These are phyloP conservation scores for Lactarius sanguifluus DNA, from an alignment of 768 basidiomycete species.

Conservation along the genomic window DNA sequence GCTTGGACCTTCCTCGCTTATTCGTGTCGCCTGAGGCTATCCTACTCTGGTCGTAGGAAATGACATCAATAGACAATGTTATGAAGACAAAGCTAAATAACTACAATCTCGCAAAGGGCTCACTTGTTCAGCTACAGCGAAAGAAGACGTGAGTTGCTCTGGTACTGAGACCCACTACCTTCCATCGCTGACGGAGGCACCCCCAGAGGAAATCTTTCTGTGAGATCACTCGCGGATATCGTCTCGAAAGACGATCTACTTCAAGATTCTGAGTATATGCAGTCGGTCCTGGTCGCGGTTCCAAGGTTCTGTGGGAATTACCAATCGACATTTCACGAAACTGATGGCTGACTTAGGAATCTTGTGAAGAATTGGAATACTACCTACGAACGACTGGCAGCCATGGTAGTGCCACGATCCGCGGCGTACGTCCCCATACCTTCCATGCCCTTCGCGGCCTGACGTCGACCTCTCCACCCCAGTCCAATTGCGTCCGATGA, in stretches of 20 bases:
- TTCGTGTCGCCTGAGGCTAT: conserved; percentile 13
- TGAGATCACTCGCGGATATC: conserved; percentile 80
- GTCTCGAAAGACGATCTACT: conserved; percentile 82
- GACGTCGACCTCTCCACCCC: conserved; percentile 21
- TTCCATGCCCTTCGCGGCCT: not conserved
- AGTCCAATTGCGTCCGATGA: conserved; percentile 82
- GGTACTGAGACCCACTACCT: conserved; percentile 9
- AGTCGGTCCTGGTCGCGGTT: conserved; percentile 90
- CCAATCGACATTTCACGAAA: not conserved
- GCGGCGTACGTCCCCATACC: conserved; percentile 57
- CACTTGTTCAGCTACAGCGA: conserved; percentile 86
- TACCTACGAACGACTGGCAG: conserved; percentile 83
- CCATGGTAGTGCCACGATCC: conserved; percentile 93
- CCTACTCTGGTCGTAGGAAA: conserved; percentile 60
- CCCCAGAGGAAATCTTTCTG: conserved; percentile 89
- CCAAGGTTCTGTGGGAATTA: conserved; percentile 65
- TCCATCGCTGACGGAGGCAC: conserved; percentile 18
- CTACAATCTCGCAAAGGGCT: conserved; percentile 94
- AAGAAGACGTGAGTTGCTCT: conserved; percentile 77
- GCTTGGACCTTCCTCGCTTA: conserved; percentile 5
- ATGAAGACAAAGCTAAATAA: conserved; percentile 89
- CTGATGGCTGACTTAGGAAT: conserved; percentile 48
- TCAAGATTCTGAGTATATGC: conserved; percentile 88
- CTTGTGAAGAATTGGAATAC: conserved; percentile 83
- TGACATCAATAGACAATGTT: conserved; percentile 89